Evolutionary conservation across 306 rosid species (phyloP), one percentile per base, ranked within the genome.

Genomic region (Gastrolobium villosum): DNA sequence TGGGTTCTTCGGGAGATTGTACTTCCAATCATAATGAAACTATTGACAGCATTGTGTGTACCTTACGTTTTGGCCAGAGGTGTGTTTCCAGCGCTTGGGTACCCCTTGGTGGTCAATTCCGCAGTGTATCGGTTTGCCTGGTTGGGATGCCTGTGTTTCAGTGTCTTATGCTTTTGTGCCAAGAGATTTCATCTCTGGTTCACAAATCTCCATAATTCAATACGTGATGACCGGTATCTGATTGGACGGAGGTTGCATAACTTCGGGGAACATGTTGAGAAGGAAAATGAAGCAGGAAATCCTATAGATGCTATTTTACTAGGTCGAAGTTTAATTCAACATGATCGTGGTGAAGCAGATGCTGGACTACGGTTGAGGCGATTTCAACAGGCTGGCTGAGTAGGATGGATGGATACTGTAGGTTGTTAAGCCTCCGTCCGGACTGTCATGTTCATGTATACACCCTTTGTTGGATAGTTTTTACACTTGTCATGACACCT

Each of bases 1-100:
- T 96, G 99, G 99, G 99, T 96, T 68, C 84, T 96, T n/a, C 87
- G 89, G 8, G 97, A 96, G 87, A 96, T 96, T 75, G 99, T 96
- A 15, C 88, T 93, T 73, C 99, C 99, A 1, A 93, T 96, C 61
- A 93, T 93, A 70, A 93, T 90, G 97, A 96, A 96, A 87, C 83
- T 96, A 66, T 80, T 96, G 90, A 96, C 99, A 11, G 98, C 98
- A 31, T 77, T 96, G 34, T 96, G 99, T 5, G 97, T 96, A 7
- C 98, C 99, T 0, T 96, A 96, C 5, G 99, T 93, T 49, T 82
- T 96, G 56, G 94, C 99, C 73, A 86, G 93, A 88, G 99, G 99
- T 26, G 88, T 96, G 62, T 96, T 96, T 77, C 99, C 99, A 0
- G 97, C 80, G 59, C 87, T 96, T 3, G 99, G 99, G 31, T 96